phyloP scores from a whole-genome alignment of 768 basidiomycete species.

The Coprinopsis sp. region DNA sequence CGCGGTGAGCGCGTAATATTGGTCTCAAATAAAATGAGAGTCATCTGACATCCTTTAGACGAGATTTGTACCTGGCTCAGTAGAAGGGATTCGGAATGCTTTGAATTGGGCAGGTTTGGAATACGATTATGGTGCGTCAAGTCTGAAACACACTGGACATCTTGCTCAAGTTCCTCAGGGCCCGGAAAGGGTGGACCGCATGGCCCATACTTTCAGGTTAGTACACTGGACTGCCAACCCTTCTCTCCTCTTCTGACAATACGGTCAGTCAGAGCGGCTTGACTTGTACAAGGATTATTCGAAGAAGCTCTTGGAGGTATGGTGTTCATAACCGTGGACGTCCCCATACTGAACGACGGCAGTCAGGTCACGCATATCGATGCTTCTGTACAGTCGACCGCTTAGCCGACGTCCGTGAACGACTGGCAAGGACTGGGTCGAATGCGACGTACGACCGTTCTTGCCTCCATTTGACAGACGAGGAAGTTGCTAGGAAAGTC shows the following conservation, averaged over 20 bases:
- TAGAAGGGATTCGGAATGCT: conserved; percentile 71
- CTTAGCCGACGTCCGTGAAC: conserved; percentile 62
- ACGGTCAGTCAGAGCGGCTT: conserved; percentile 76
- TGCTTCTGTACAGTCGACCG: conserved; percentile 87
- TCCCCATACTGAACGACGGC: conserved; percentile 1
- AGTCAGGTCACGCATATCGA: conserved; percentile 89
- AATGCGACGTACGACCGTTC: conserved; percentile 82
- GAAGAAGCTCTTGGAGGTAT: conserved; percentile 70
- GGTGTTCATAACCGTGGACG: conserved; percentile 11
- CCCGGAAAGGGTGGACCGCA: conserved; percentile 73
- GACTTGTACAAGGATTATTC: conserved; percentile 79
- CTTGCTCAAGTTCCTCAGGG: conserved; percentile 39
- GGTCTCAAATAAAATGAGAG: too few species aligned
- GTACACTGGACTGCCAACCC: conserved; percentile 1
- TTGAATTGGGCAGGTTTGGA: conserved; percentile 89
- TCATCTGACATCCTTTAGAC: too few species aligned
- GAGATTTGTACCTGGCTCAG: conserved; percentile 76
- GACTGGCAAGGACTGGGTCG: conserved; percentile 67
- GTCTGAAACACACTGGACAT: neutral
- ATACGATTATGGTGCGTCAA: conserved; percentile 78
- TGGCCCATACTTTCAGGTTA: conserved; percentile 84
- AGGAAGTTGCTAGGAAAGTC: conserved; percentile 74
- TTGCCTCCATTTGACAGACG: conserved; percentile 82
- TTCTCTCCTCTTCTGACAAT: conserved; percentile 2
- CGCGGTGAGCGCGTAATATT: conserved; percentile 61